These are phyloP conservation scores for Tilletia walkeri DNA, from an alignment of 1,284 basidiomycete genomes.

Conservation along the genomic window DNA sequence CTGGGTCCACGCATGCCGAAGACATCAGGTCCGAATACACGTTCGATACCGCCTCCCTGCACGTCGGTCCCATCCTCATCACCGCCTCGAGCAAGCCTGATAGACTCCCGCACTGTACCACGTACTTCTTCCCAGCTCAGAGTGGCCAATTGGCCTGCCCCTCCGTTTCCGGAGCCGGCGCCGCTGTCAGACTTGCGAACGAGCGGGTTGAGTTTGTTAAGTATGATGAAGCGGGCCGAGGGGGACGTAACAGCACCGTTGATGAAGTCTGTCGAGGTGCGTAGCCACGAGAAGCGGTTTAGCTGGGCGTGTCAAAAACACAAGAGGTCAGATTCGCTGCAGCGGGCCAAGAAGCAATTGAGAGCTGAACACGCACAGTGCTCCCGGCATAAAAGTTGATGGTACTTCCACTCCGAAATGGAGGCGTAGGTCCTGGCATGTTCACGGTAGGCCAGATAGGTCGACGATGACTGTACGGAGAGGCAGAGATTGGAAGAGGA, in stretches of 20 bases:
- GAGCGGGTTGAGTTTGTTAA: constrained; percentile 53
- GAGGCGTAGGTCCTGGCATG: constrained; percentile 7
- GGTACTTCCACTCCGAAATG: constrained; percentile 16
- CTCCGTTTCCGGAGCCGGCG: background rate
- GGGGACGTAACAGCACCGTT: constrained; percentile 48
- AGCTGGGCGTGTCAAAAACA: constrained; percentile 23
- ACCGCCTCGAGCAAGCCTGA: constrained; percentile 27
- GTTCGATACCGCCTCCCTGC: background rate
- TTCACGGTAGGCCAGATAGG: no score
- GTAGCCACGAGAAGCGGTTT: constrained; percentile 53
- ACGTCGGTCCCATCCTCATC: background rate
- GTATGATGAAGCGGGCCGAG: constrained; percentile 49
- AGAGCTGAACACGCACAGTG: background rate
- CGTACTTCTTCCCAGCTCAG: constrained; percentile 52
- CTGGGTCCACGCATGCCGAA: constrained; percentile 29
- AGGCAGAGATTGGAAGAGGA: no score
- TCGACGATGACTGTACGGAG: no score
- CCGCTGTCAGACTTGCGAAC: constrained; percentile 32
- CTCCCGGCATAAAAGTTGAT: constrained; percentile 49
- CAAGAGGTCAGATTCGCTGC: background rate
- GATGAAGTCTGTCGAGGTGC: constrained; percentile 51
- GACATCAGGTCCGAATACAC: constrained; percentile 43
- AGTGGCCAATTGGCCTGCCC: constrained; percentile 34
- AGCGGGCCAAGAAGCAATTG: background rate
- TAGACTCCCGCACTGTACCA: constrained; percentile 32